These are phyloP conservation scores for Citrullus colocynthis DNA, from an alignment of 306 rosid species.

Conservation along the genomic window DNA sequence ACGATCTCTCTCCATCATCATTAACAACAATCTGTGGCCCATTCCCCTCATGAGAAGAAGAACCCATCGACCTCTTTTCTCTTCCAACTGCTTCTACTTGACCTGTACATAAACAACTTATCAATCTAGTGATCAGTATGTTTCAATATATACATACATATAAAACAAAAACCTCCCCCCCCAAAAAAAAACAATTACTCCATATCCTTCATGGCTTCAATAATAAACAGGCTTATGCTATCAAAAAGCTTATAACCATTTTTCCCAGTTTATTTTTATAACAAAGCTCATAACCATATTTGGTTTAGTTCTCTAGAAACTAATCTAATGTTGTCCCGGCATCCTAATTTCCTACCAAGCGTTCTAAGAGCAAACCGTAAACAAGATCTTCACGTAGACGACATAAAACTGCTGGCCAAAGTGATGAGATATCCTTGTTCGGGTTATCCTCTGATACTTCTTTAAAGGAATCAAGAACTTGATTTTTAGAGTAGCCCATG, in stretches of 20 bases:
- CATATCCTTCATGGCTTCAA: background rate
- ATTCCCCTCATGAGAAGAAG: constrained; percentile 25
- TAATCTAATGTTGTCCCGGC: constrained; percentile 5
- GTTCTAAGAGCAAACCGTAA: constrained; percentile 37
- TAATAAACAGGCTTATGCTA: background rate
- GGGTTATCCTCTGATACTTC: constrained; percentile 44
- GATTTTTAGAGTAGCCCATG: constrained; percentile 81
- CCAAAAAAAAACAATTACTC: background rate
- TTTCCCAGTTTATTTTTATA: background rate
- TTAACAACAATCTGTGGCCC: constrained; percentile 14
- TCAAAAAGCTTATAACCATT: background rate
- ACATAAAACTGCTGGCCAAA: constrained; percentile 83
- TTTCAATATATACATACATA: background rate
- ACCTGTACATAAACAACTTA: constrained; percentile 32
- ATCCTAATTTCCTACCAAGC: constrained; percentile 21
- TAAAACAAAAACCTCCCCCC: no score
- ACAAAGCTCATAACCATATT: constrained; percentile 12
- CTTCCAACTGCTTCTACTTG: constrained; percentile 23
- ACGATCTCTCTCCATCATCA: constrained; percentile 19
- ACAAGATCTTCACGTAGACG: constrained; percentile 59
- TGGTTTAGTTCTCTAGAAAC: background rate
- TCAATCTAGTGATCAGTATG: background rate
- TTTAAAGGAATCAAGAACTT: constrained; percentile 35
- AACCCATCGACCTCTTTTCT: constrained; percentile 14
- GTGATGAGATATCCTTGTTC: constrained; percentile 42